phyloP scores from a whole-genome alignment of 768 basidiomycete species.

The Gloeostereum incarnatum region DNA sequence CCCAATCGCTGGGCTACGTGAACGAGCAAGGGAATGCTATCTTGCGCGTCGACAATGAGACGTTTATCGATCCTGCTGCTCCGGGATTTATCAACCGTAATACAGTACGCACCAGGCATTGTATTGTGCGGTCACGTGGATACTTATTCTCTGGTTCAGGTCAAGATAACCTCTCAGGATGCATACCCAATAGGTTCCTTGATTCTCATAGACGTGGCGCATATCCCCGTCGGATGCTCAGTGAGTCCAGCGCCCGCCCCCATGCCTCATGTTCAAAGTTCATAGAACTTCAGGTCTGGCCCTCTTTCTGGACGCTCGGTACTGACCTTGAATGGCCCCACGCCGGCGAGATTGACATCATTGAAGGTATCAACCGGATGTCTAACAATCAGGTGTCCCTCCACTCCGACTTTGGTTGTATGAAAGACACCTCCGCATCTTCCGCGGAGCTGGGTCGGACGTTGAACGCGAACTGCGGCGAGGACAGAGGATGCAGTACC shows the following conservation, averaged over 20 bases:
- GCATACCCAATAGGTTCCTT: conserved; percentile 30
- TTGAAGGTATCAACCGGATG: conserved; percentile 51
- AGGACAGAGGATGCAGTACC: conserved; percentile 58
- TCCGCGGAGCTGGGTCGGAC: conserved; percentile 46
- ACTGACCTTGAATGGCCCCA: conserved; percentile 26
- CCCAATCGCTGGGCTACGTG: conserved; percentile 41
- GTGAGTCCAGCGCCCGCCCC: conserved; percentile 17
- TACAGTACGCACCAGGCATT: conserved; percentile 29
- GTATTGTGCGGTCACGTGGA: not conserved
- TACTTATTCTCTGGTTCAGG: conserved; percentile 12
- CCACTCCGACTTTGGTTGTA: conserved; percentile 36
- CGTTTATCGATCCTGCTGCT: conserved; percentile 34
- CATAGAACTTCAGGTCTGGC: conserved; percentile 27
- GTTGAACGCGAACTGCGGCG: conserved; percentile 46
- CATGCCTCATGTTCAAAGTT: not conserved
- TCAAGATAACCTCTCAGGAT: conserved; percentile 33
- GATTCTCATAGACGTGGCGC: conserved; percentile 31
- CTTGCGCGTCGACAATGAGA: conserved; percentile 65
- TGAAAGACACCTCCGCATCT: too few relatives aligned
- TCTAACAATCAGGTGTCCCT: conserved; percentile 46
- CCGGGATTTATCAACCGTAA: conserved; percentile 39
- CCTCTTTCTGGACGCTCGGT: conserved; percentile 37
- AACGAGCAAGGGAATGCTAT: conserved; percentile 51
- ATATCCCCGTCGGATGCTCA: conserved; percentile 49
- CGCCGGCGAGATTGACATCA: conserved; percentile 39